phyloP scores from a whole-genome alignment of 1,284 basidiomycete species.

The Malassezia caprae region DNA sequence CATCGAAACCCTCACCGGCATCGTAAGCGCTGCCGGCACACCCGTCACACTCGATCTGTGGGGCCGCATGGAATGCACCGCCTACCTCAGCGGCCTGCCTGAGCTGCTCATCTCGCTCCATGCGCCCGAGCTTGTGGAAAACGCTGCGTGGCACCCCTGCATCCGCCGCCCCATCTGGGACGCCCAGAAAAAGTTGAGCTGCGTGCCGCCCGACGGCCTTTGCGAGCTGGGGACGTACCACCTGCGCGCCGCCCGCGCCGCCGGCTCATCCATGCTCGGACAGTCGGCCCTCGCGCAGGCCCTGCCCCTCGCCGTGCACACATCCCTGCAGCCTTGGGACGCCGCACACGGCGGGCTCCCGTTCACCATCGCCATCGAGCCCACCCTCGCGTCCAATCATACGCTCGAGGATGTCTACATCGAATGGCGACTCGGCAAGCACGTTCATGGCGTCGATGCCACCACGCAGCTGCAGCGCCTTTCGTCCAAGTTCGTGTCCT shows the following conservation, averaged over 20 bases:
- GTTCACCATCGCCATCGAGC: conserved; percentile 14
- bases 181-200: conserved; percentile 23
- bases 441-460: conserved; percentile 30
- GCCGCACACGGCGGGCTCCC: background rate
- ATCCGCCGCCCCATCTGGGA: conserved; percentile 67
- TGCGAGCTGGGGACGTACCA: conserved; percentile 29
- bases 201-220: conserved; percentile 37
- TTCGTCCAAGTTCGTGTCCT: background rate
- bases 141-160: conserved; percentile 82
- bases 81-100: conserved; percentile 48
- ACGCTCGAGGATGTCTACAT: conserved; percentile 27
- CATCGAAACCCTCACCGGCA: conserved; percentile 28
- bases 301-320: conserved; percentile 4
- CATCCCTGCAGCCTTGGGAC: background rate
- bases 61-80: conserved; percentile 26
- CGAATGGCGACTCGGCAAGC: conserved; percentile 27
- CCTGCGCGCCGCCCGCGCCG: conserved; percentile 18
- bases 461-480: background rate
- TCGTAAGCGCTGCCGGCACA: conserved; percentile 51
- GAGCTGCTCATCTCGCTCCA: conserved; percentile 28
- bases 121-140: conserved; percentile 58
- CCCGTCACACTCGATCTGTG: conserved; percentile 26
- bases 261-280: conserved; percentile 18
- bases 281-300: conserved; percentile 14
- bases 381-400: conserved; percentile 1